These are phyloP conservation scores for Yamadazyma dushanensis DNA, from an alignment of 1,139 yeast genomes.

Conservation along the genomic window DNA sequence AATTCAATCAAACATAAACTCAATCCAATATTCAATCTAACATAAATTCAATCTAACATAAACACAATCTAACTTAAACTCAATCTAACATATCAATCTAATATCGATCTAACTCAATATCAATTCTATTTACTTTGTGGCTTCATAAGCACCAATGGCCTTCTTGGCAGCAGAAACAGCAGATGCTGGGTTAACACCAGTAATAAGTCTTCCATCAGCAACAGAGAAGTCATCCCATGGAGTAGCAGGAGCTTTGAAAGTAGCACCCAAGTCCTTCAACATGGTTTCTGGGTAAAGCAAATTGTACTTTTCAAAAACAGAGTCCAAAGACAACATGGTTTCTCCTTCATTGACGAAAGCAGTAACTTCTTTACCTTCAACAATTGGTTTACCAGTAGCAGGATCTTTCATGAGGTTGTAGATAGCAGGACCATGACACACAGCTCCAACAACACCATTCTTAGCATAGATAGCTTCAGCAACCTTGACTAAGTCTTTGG, in stretches of 20 bases:
- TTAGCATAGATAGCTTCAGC: slow-evolving; percentile 47
- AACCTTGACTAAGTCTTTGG: slow-evolving; percentile 44
- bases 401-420: slow-evolving; percentile 46
- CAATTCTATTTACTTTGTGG: too few relatives aligned
- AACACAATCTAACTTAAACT: too few relatives aligned
- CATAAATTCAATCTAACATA: too few relatives aligned
- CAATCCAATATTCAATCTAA: too few relatives aligned
- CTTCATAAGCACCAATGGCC: slow-evolving; percentile 16
- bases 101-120: too few relatives aligned
- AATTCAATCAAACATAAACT: too few relatives aligned
- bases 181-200: slow-evolving; percentile 65
- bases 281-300: slow-evolving; percentile 36
- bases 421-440: slow-evolving; percentile 66
- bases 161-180: slow-evolving; percentile 49
- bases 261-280: slow-evolving; percentile 42
- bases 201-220: slow-evolving; percentile 54
- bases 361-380: slow-evolving; percentile 54
- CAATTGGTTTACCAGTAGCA: slow-evolving; percentile 42
- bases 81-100: too few relatives aligned
- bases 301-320: slow-evolving; percentile 30
- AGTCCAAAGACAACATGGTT: slow-evolving; percentile 34
- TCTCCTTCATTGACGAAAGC: slow-evolving; percentile 65
- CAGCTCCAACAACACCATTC: slow-evolving; percentile 62
- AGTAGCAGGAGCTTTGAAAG: slow-evolving; percentile 42
- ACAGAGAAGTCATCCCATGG: slow-evolving; percentile 56